A percentile compares a stretch with the other conserved stretches of the same genome.
These are phyloP conservation scores for Salix viminalis DNA, from an alignment of 345 rosid genomes.

Conservation along the genomic window DNA sequence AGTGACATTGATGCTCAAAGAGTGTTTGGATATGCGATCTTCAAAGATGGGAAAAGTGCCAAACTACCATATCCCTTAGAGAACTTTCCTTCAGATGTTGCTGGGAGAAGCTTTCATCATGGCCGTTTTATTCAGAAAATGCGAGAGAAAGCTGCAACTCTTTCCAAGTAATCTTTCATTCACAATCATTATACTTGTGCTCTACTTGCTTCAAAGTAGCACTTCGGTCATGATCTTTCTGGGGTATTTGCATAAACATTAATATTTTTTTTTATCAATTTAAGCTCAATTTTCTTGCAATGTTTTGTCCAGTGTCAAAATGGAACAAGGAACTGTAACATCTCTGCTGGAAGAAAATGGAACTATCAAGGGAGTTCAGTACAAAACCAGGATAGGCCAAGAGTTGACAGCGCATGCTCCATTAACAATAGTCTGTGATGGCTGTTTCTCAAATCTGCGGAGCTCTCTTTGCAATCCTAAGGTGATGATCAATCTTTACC, in stretches of 20 bases:
- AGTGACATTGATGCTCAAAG: slow-evolving; percentile 1
- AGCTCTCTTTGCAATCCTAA: neutral
- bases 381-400: neutral
- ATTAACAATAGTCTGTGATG: neutral
- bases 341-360: neutral
- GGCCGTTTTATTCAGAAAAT: slow-evolving; percentile 1
- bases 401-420: slow-evolving; percentile 1
- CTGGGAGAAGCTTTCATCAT: slow-evolving; percentile 5
- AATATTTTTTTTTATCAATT: no score
- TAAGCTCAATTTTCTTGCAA: neutral
- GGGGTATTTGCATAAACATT: neutral
- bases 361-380: neutral
- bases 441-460: neutral
- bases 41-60: neutral
- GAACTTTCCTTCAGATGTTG: neutral
- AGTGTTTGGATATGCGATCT: neutral
- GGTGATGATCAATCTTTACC: neutral
- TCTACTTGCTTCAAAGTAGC: neutral
- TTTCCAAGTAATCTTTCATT: neutral
- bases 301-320: neutral
- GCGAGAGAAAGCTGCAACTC: slow-evolving; percentile 8
- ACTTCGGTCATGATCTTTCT: neutral
- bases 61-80: neutral
- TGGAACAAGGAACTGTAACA: slow-evolving; percentile 8
- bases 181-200: neutral